Base-by-base conservation (phyloP, 2,329 filamentous ascomycete species). In the Cucurbitaria berberidis region DNA sequence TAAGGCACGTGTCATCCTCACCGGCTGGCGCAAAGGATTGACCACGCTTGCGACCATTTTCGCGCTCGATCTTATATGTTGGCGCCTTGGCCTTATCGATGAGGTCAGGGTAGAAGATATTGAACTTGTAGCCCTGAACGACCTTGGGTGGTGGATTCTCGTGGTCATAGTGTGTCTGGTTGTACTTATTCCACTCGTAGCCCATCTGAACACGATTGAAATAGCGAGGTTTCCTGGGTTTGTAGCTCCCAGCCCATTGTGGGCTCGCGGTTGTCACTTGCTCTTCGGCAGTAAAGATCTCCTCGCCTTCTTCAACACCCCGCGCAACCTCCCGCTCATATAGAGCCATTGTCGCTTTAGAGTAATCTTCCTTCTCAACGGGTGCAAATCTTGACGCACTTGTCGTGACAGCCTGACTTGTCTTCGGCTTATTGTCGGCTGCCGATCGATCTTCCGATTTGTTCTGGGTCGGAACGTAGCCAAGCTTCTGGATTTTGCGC, bases 181-280 rank as follows among this genome's bases (percentile, higher is more conserved):
- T 99, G 83, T 99, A 99, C 77, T 99, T 99, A 81, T 99, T 99
- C 95, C 95, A 99, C 76, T 99, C 95, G 75, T 98, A 99, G 47
- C 95, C 95, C 90, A 97, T 97, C 76, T 96, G 93, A 41, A 98
- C 93, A 35, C 95, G 89, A 73, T 98, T 98, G 83, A 99, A 99
- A 78, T 97, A 98, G 55, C 89, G 86, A 11, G 95, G 95, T 77
- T 98, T 99, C 59, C 95, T 86, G 7, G 93, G 92, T 34, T 89
- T 86, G 75, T 96, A 89, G 76, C 93, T 92, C 70, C 87, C 86
- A 5, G 89, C 87, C 92, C 92, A 96, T 60, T 87, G 84, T 3
- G 91, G 88, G 61, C 86, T 86, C 3, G 83, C 79, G 5, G 79
- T 77, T 9, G 84, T 84, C 22, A 96, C 86, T 35, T 88, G 83